Conservation (phyloP, 805 yeast species). For the Alloascoidea africana region DNA sequence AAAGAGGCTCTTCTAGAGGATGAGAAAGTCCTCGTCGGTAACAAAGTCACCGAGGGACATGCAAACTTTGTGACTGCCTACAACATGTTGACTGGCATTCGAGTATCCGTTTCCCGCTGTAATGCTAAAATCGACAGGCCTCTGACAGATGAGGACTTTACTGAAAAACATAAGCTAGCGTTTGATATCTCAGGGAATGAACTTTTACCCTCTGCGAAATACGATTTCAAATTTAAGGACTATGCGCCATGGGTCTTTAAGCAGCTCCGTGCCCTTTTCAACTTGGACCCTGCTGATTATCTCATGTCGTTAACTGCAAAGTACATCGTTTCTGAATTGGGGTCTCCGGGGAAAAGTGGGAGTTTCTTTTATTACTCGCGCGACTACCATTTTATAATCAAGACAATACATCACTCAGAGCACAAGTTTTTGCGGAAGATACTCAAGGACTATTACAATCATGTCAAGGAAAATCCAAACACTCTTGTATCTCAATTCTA, state of each 20-base stretch:
- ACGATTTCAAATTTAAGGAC: conserved; percentile 93
- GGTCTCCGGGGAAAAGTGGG: conserved; percentile 95
- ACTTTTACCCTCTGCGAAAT: conserved; percentile 83
- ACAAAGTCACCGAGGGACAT: conserved; percentile 83
- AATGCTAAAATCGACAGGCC: conserved; percentile 68
- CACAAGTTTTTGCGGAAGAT: conserved; percentile 69
- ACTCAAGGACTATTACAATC: conserved; percentile 61
- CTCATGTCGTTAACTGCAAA: conserved; percentile 84
- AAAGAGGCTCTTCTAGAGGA: conserved; percentile 18
- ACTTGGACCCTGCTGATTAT: conserved; percentile 92
- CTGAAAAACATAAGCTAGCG: conserved; percentile 58
- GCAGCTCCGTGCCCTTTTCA: conserved; percentile 64
- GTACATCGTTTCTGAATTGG: conserved; percentile 79
- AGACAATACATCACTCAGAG: conserved; percentile 89
- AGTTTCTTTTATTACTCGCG: conserved; percentile 90
- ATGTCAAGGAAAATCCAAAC: conserved; percentile 75
- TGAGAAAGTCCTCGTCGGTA: conserved; percentile 49
- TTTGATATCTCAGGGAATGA: conserved; percentile 81
- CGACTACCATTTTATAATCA: conserved; percentile 87
- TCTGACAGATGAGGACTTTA: conserved; percentile 56
- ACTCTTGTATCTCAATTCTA: conserved; percentile 91
- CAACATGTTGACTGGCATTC: conserved; percentile 92
- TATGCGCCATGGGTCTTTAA: conserved; percentile 91
- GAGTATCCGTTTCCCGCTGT: conserved; percentile 88
- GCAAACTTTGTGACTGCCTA: conserved; percentile 88